Evolutionary conservation across 306 rosid species (phyloP), one percentile per base, ranked within the genome.

Genomic region (Ochetophila trinervis): DNA sequence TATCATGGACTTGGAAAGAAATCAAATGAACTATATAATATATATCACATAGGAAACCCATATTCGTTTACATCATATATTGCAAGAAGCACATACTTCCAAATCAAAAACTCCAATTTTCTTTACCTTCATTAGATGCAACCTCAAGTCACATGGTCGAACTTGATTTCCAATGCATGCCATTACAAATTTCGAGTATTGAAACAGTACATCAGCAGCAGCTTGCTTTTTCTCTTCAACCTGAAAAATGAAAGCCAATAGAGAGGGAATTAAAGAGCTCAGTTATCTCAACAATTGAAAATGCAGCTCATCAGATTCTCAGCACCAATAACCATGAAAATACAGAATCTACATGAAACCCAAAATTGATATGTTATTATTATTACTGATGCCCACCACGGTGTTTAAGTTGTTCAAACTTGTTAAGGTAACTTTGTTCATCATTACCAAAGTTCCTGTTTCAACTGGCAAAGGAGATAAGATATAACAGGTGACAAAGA

Each of bases 121-220:
- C 63, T 55, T 50, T 65, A 93, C 99, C 94, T 90, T 93, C 99
- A 93, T 93, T 79, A 93, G 77, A 80, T 93, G 97, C 80, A 90
- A 65, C 77, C 97, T 72, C 81, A 93, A 68, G 77, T 90, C 96
- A 45, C 90, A 86, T 17, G 96, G 94, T 45, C 86, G 88, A 54
- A 78, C 84, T 76, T 70, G 88, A 71, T 74, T 70, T 72, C 99
- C 97, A 34, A 93, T 80, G 67, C 91, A 82, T 0, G 86, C 95
- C 86, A 90, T 80, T 59, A 77, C 96, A 78, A 93, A 90, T 82
- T 73, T 93, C 32, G 99, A 93, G 65, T 93, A 87, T 27, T 84
- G 82, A 78, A 76, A 88, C 84, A 90, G 63, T 10, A 85, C 91
- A 70, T 87, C 97, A 23, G 97, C 99, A 56, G 96, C 91, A 59